A percentile compares a stretch with the other conserved stretches of the same genome.
phyloP scores from a whole-genome alignment of 352 stramenopile genomes.

The Elongisporangium undulatum region DNA sequence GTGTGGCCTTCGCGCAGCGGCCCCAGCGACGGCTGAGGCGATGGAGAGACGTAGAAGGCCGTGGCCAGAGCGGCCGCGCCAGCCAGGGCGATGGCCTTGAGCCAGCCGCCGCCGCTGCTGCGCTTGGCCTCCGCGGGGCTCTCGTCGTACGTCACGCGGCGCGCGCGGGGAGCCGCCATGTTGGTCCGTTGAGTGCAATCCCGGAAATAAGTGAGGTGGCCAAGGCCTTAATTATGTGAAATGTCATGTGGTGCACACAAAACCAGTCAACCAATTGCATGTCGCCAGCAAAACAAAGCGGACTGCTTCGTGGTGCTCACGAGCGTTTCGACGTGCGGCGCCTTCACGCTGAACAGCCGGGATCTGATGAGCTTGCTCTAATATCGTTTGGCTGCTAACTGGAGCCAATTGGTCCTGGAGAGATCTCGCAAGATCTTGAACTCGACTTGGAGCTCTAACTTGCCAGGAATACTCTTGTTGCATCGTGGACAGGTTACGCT shows the following conservation, averaged over 20 bases:
- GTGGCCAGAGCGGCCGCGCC: neutral
- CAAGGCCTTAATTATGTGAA: neutral
- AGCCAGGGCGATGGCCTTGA: neutral
- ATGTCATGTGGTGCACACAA: neutral
- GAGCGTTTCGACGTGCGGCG: no score
- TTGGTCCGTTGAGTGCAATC: neutral
- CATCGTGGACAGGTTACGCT: neutral
- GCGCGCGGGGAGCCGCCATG: neutral
- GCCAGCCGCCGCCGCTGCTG: neutral
- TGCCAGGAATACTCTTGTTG: no score
- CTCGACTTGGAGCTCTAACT: no score
- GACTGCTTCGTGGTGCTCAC: no score
- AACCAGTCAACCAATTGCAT: neutral
- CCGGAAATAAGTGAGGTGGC: neutral
- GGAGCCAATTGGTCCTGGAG: no score
- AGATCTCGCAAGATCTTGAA: no score
- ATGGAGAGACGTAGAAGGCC: neutral
- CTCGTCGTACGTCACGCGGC: neutral
- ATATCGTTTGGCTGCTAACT: no score
- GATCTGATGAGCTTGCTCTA: no score
- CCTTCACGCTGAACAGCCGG: no score
- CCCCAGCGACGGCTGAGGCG: constrained; percentile 70
- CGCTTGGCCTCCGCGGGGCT: neutral
- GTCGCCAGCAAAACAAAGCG: neutral
- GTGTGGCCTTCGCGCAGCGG: constrained; percentile 86